Evolutionary conservation across 2,329 filamentous ascomycete genomes (phyloP).

Genomic region (Aspergillus neoniger): DNA sequence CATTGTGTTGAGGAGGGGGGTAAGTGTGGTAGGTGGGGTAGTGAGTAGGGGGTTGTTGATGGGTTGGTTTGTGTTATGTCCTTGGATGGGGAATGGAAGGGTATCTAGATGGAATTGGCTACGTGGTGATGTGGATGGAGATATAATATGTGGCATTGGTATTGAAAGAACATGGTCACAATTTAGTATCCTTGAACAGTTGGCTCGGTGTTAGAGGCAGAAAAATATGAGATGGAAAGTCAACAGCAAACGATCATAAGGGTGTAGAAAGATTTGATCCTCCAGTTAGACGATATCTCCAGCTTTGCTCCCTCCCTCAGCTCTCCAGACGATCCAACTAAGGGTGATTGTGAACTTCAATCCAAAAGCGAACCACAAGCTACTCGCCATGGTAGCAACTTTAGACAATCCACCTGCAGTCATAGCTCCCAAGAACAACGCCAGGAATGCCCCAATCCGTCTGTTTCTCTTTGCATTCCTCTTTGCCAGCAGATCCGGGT

Average conservation of each 20-base stretch:
- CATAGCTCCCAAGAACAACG: constrained; percentile 44
- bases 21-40: too few species aligned
- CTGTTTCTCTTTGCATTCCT: constrained; percentile 37
- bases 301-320: constrained; percentile 11
- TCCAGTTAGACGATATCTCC: neutral
- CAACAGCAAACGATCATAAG: neutral
- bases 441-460: constrained; percentile 39
- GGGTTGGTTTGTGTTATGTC: too few species aligned
- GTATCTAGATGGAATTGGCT: too few species aligned
- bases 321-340: constrained; percentile 41
- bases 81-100: too few species aligned
- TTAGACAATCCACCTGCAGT: constrained; percentile 44
- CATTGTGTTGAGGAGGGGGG: too few species aligned
- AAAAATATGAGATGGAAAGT: neutral
- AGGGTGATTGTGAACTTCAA: constrained; percentile 39
- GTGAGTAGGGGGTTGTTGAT: too few species aligned
- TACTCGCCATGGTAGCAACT: constrained; percentile 36
- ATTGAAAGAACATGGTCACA: too few species aligned
- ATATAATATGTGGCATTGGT: too few species aligned
- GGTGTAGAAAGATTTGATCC: too few species aligned
- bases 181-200: too few species aligned
- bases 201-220: too few species aligned
- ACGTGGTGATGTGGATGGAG: too few species aligned
- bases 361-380: constrained; percentile 44
- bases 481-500: constrained; percentile 32